These are phyloP conservation scores for Fistulifera solaris DNA, from an alignment of 108 stramenopile genomes.

Conservation along the genomic window DNA sequence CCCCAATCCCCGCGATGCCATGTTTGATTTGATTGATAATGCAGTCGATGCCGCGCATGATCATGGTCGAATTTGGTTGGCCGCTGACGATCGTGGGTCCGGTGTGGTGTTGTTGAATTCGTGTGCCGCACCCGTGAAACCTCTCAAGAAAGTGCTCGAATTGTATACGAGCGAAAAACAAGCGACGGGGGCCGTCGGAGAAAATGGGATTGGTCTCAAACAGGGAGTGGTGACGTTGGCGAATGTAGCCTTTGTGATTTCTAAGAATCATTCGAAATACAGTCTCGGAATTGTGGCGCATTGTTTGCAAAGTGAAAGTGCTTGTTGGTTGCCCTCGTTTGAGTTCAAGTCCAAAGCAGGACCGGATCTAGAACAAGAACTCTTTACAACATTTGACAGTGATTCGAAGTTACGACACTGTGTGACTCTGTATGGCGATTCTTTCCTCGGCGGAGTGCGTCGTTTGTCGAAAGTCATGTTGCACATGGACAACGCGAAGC, in stretches of 20 bases:
- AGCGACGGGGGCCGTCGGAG: slow-evolving; percentile 12
- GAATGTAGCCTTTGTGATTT: slow-evolving; percentile 19
- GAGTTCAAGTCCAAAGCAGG: neutral
- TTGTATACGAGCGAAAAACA: slow-evolving; percentile 1
- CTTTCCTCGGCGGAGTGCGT: too few relatives aligned
- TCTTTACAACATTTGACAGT: too few relatives aligned
- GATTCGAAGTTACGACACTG: too few relatives aligned
- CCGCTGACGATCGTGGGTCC: neutral
- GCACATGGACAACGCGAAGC: neutral
- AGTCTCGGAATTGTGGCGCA: neutral
- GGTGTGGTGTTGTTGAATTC: neutral
- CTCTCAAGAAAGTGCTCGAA: neutral
- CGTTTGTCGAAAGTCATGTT: too few relatives aligned
- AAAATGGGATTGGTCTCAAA: slow-evolving; percentile 35
- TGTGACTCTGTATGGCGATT: too few relatives aligned
- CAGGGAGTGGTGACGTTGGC: slow-evolving; percentile 21
- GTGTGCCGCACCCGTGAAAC: neutral
- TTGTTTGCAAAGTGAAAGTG: neutral
- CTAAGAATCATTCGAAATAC: slow-evolving; percentile 12
- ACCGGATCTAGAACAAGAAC: too few relatives aligned
- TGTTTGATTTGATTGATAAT: slow-evolving; percentile 5
- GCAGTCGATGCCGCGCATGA: neutral
- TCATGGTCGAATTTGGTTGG: neutral
- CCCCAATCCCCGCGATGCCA: neutral
- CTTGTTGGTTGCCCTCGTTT: neutral